Conservation (phyloP, 78 protist genomes). For the Chrysochromulina parva region DNA sequence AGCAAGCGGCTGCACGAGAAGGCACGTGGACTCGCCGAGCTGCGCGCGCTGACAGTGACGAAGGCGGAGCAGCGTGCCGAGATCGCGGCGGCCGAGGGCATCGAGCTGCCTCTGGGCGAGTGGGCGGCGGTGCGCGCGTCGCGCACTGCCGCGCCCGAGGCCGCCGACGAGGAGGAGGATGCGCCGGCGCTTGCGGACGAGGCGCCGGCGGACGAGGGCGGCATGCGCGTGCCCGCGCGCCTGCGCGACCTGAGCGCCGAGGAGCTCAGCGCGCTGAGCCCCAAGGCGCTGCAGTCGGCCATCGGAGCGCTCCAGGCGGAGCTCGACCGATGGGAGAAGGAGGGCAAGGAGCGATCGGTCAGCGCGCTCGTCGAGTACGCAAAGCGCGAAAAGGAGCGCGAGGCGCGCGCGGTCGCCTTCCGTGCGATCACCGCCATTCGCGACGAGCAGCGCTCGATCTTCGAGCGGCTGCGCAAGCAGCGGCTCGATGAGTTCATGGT, state of each 20-base stretch:
- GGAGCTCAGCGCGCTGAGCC: background rate
- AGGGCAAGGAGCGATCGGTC: constrained; percentile 52
- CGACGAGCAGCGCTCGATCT: constrained; percentile 63
- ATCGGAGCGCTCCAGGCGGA: background rate
- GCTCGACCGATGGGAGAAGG: background rate
- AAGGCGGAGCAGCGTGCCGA: background rate
- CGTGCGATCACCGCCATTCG: constrained; percentile 64
- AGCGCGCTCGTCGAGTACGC: constrained; percentile 74
- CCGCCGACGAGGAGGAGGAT: background rate
- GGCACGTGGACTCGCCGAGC: background rate
- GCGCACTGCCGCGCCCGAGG: background rate
- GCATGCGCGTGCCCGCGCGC: background rate
- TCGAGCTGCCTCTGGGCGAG: constrained; percentile 32
- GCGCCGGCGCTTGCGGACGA: background rate
- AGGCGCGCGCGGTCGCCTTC: constrained; percentile 47
- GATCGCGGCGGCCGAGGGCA: constrained; percentile 11
- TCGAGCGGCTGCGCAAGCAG: constrained; percentile 53
- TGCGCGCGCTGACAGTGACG: background rate
- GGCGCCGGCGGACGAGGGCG: background rate
- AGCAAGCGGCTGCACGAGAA: background rate
- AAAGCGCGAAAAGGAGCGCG: constrained; percentile 56
- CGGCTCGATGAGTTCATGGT: constrained; percentile 96
- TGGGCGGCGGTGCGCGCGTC: background rate
- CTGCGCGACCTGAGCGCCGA: background rate
- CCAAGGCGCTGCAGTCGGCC: background rate